phyloP scores from a whole-genome alignment of 306 rosid species.

The Alnus rubra region DNA sequence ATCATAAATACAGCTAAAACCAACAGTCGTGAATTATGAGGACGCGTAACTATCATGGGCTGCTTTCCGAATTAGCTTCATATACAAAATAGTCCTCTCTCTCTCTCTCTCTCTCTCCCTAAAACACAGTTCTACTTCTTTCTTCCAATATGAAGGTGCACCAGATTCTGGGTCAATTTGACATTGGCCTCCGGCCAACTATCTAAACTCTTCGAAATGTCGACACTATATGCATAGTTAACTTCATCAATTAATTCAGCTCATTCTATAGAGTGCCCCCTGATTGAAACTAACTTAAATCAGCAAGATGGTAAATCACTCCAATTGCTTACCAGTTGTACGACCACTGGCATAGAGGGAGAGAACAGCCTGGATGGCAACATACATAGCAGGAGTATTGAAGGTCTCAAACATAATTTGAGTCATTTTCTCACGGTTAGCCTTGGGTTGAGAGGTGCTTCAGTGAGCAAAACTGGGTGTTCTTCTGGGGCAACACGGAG shows the following conservation, averaged over 20 bases:
- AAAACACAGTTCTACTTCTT: neutral
- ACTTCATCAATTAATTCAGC: too few relatives aligned
- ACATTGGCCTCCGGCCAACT: neutral
- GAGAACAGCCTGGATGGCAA: constrained; percentile 87
- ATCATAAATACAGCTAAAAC: neutral
- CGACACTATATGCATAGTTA: neutral
- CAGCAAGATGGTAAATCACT: constrained; percentile 4
- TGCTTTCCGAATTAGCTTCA: too few relatives aligned
- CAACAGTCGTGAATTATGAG: too few relatives aligned
- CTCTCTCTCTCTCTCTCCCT: too few relatives aligned
- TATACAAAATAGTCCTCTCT: too few relatives aligned
- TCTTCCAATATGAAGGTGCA: neutral
- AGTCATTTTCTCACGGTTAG: constrained; percentile 91
- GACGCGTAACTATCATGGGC: too few relatives aligned
- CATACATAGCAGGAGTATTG: constrained; percentile 91
- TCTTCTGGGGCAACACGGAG: constrained; percentile 91
- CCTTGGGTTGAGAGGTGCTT: constrained; percentile 94
- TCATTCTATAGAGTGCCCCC: too few relatives aligned
- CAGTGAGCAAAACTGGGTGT: constrained; percentile 86
- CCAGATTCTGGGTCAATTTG: neutral
- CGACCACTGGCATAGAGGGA: constrained; percentile 94
- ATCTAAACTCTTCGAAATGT: neutral
- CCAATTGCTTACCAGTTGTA: constrained; percentile 66
- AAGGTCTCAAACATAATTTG: constrained; percentile 93
- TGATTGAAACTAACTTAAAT: neutral